Percentiles rank a stretch among this genome's conserved stretches.
Evolutionary conservation across 306 rosid species (phyloP).

Genomic region (peach (Prunus persica)): Prunus_persica_NCBIv2 NC_034014.1:27268001-27268500

Average conservation of each 20-base stretch:
- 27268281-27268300: constrained; percentile 99
- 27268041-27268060: constrained; percentile 88
- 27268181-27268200: background rate
- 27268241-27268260: constrained; percentile 97
- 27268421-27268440: background rate
- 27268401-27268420: background rate
- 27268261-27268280: constrained; percentile 98
- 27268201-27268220: background rate
- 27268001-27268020: constrained; percentile 71
- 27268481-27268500: background rate
- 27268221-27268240: background rate
- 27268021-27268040: constrained; percentile 80
- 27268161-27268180: background rate
- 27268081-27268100: constrained; percentile 12
- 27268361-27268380: constrained; percentile 75
- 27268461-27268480: background rate
- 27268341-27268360: constrained; percentile 82
- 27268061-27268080: constrained; percentile 94
- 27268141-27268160: background rate
- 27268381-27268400: background rate
- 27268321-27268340: constrained; percentile 93
- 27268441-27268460: background rate
- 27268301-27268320: constrained; percentile 97
- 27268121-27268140: too few relatives aligned
- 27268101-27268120: background rate